Evolutionary conservation across 495 filamentous ascomycete genomes (phyloP).

Genomic region (Tuber melanosporum): DNA sequence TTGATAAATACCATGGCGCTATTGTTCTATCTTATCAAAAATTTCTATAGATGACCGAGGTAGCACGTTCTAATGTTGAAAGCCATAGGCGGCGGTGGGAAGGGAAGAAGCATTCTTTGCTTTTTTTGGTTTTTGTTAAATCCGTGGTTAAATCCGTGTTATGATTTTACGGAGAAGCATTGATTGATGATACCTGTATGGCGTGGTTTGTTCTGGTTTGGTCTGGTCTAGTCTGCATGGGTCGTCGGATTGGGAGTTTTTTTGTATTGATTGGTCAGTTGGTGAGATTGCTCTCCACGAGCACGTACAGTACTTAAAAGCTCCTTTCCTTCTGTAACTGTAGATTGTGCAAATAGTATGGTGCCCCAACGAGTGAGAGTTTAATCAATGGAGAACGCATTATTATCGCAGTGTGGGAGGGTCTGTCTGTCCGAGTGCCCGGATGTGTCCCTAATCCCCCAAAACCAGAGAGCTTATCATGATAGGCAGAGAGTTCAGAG

Average conservation of each 20-base stretch:
- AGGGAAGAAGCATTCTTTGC: not conserved
- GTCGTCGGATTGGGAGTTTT: not conserved
- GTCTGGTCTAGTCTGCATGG: not conserved
- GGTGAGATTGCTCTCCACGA: not conserved
- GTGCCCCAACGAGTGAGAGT: not conserved
- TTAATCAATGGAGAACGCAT: not conserved
- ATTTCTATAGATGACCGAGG: not conserved
- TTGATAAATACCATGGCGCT: not conserved
- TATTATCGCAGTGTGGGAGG: not conserved
- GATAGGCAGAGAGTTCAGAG: not conserved
- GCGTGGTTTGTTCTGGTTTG: not conserved
- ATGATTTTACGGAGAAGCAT: not conserved
- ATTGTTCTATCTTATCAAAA: not conserved
- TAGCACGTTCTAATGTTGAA: not conserved
- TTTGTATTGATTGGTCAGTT: not conserved
- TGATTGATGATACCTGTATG: not conserved
- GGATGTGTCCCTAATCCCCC: not conserved
- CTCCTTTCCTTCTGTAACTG: not conserved
- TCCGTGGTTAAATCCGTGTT: too few relatives aligned
- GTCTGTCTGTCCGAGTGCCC: not conserved
- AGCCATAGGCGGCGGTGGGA: not conserved
- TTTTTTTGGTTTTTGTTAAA: too few relatives aligned
- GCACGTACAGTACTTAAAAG: not conserved
- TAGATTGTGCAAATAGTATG: not conserved
- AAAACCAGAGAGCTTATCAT: not conserved